Base-by-base conservation (phyloP, 2,329 filamentous ascomycete species). In the Cladophialophora yegresii region DNA sequence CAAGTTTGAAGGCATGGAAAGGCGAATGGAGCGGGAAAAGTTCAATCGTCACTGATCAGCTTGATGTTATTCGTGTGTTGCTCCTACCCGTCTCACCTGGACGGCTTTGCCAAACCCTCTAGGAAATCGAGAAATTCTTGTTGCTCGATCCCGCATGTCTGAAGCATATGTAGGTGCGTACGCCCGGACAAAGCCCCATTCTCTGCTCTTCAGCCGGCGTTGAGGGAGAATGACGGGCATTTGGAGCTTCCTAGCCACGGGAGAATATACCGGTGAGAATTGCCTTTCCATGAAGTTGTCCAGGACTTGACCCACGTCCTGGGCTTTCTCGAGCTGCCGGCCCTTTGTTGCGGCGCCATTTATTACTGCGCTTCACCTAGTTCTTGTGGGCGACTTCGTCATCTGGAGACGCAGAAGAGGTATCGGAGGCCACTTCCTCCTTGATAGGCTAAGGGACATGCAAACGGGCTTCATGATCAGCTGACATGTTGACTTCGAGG, bases 191-290 rank as follows among this genome's bases (percentile, higher is more conserved):
- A 84, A 84, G 0, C 83, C 83, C 9, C 83, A 75, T 0, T 74
- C 71, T 54, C 79, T 80, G 32, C 77, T 75, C 30, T 78, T 75
- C 0, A 83, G 83, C 8, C 83, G 78, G 2, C 83, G 74, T 61
- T 85, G 83, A 0, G 82, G 81, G 3, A 85, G 70, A 22, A 85
- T 77, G 26, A 85, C 79, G 0, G 82, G 82, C 45, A 58, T 58
- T 40, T 58, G 43, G 20, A 58, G 56, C 49, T 40, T 58, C 4
- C 56, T 45, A n/a, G 43, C 56, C 16, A 51, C 45, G 22, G 56
- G 54, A 76, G 75, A 56, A 36, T 62, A 62, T 12, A 36, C 40
- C n/a, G 60, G 60, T 20, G 60, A 53, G 20, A 53, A 53, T 43
- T 62, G 60, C 22, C n/a, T 50, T 30, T 50, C 20, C 53, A 57